Conservation (phyloP, 2,329 filamentous ascomycete genomes). For the Colletotrichum sp. region DNA sequence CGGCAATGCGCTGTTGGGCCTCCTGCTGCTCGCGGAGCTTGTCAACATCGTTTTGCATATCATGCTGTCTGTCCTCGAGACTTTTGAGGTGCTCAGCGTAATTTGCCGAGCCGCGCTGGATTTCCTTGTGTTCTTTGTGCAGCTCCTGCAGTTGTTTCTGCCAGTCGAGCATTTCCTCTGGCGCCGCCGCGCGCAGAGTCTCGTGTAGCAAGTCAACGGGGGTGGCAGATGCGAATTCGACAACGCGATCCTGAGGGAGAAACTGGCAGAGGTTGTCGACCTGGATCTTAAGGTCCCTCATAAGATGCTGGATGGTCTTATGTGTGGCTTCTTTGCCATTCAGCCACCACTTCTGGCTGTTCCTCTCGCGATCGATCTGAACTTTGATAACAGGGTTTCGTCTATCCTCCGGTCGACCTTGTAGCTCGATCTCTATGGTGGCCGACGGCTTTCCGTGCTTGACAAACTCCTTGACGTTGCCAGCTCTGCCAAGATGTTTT, state of each 20-base stretch:
- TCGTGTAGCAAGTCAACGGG: slow-evolving; percentile 83
- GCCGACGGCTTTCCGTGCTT: slow-evolving; percentile 85
- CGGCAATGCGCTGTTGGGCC: slow-evolving; percentile 67
- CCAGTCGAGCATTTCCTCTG: slow-evolving; percentile 78
- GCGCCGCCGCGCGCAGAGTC: slow-evolving; percentile 87
- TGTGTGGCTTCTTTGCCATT: slow-evolving; percentile 69
- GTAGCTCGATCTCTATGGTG: slow-evolving; percentile 88
- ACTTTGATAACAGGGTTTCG: slow-evolving; percentile 77
- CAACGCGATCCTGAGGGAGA: slow-evolving; percentile 92
- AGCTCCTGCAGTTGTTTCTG: slow-evolving; percentile 77
- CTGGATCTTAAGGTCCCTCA: slow-evolving; percentile 81
- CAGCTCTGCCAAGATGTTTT: slow-evolving; percentile 83
- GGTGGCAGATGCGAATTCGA: slow-evolving; percentile 86
- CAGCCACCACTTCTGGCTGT: slow-evolving; percentile 79
- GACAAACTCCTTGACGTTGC: slow-evolving; percentile 86
- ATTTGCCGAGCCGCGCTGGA: slow-evolving; percentile 61
- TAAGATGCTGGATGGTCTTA: slow-evolving; percentile 71
- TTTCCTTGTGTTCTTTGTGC: slow-evolving; percentile 70
- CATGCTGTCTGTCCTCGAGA: slow-evolving; percentile 75
- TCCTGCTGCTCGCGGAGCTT: slow-evolving; percentile 77
- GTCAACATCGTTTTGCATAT: slow-evolving; percentile 82
- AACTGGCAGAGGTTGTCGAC: slow-evolving; percentile 99
- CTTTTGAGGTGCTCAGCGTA: slow-evolving; percentile 69
- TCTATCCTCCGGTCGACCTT: slow-evolving; percentile 62
- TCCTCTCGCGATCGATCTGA: slow-evolving; percentile 81